Evolutionary conservation across 1,284 basidiomycete species (phyloP).

Genomic region (Termitomyces sp.): DNA sequence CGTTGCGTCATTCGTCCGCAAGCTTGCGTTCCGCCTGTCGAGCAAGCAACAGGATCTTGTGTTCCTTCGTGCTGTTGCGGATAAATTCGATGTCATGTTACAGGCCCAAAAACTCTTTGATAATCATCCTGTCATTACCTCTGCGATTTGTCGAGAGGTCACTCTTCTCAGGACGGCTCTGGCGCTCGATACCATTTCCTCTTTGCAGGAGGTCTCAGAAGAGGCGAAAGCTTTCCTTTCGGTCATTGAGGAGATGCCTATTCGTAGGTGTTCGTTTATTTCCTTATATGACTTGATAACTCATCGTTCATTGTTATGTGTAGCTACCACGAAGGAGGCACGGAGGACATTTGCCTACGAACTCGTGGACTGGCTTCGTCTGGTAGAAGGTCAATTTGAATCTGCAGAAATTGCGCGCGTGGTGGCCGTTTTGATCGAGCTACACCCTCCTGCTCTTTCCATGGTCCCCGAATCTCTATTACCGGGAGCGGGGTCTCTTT

Average conservation of each 20-base stretch:
- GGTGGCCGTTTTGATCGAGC: constrained; percentile 31
- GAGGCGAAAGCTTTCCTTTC: constrained; percentile 37
- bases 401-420: constrained; percentile 38
- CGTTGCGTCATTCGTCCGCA: constrained; percentile 57
- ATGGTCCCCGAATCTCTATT: constrained; percentile 40
- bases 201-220: not conserved
- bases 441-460: constrained; percentile 40
- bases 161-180: constrained; percentile 34
- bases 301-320: not conserved
- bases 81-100: constrained; percentile 35
- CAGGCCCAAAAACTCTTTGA: constrained; percentile 23
- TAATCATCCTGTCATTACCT: constrained; percentile 34
- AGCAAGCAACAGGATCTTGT: constrained; percentile 45
- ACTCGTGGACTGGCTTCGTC: constrained; percentile 56
- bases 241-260: constrained; percentile 34
- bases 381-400: constrained; percentile 34
- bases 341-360: constrained; percentile 42
- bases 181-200: constrained; percentile 14
- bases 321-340: constrained; percentile 32
- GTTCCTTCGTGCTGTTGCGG: constrained; percentile 32
- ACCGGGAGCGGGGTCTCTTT: constrained; percentile 39
- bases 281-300: not conserved
- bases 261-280: constrained; percentile 33
- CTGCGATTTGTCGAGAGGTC: constrained; percentile 45
- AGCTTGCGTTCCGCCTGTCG: constrained; percentile 53